Percentiles rank a stretch among this genome's conserved stretches.
These are phyloP conservation scores for Trichoderma atrobrunneum DNA, from an alignment of 2,329 filamentous ascomycete genomes.

Conservation along the genomic window DNA sequence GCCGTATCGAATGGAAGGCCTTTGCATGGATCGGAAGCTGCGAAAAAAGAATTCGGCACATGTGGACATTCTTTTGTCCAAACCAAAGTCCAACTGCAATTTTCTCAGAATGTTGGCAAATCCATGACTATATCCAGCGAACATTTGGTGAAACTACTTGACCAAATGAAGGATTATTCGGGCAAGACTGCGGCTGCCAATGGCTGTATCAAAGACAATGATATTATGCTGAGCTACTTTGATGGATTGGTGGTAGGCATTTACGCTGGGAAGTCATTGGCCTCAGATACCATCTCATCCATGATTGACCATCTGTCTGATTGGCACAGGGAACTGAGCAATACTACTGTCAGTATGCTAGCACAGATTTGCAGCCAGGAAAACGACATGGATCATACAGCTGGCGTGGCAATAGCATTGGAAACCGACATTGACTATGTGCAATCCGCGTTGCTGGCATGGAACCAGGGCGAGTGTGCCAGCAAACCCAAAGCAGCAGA, in stretches of 20 bases:
- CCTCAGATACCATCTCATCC: not conserved
- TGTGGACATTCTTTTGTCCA: not conserved
- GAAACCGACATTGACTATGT: not conserved
- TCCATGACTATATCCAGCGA: not conserved
- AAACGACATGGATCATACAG: conserved; percentile 3
- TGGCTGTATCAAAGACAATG: not conserved
- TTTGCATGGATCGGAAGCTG: not conserved
- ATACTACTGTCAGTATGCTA: not conserved
- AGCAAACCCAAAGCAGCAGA: not conserved
- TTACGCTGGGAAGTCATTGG: not conserved
- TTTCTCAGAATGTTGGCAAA: not conserved
- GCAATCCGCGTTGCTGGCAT: conserved; percentile 10
- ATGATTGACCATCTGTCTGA: not conserved
- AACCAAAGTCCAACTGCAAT: not conserved
- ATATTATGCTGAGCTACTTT: not conserved
- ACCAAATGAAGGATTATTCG: not conserved
- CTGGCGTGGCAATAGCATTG: not conserved
- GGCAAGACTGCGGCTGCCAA: not conserved
- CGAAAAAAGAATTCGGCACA: not conserved
- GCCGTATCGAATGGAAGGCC: not conserved
- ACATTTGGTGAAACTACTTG: not conserved
- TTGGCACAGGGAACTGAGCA: not conserved
- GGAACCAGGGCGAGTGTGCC: not conserved
- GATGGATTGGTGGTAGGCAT: not conserved
- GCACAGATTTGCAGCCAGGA: not conserved